Base-by-base conservation (phyloP, 768 basidiomycete genomes). In the Lactifluus pinguis region DNA sequence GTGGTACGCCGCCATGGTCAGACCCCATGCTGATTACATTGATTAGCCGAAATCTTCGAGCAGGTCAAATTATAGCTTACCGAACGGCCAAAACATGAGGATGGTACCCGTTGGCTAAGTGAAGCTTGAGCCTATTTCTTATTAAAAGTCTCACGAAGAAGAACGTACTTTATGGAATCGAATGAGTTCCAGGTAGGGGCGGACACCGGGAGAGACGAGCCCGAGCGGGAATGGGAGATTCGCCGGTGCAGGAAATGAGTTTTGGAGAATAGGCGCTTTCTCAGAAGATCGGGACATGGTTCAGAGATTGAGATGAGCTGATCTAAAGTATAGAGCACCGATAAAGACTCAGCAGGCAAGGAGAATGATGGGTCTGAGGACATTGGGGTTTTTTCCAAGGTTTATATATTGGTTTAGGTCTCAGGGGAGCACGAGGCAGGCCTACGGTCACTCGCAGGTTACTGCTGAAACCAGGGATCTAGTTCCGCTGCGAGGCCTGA, bases 191-290 rank as follows among this genome's bases (percentile, higher is more conserved):
- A 66, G 48, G 42, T 66, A 66, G 1, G 64, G 64, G 36, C 64
- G 64, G 19, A 65, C 62, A 4, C 51, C 64, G 8, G 57, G 57
- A 3, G 64, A 62, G 32, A 65, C 62, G 34, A 49, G 57, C 49
- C 64, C 62, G 19, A 65, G 64, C 19, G 64, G 64, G 55, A 65
- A 65, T 14, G 64, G 44, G 32, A 65, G 64, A 19, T 65, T 65
- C 55, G 63, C 56, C 13, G 62, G 36, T 25, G 34, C 34, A 15
- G 56, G 58, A 51, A 49, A 30, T 29, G 53, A 41, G 2, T 45
- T 14, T 10, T 49, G 53, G 57, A 59, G 44, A 44, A 59, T 62
- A 38, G 53, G 42, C 41, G 53, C 52, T 13, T 49, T 62, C 34
- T 62, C 61, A 17, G 47, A 48, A 29, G 52, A 29, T 29, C 32